Conservation (phyloP, 495 filamentous ascomycete genomes). For the Penicillium parvum region DNA sequence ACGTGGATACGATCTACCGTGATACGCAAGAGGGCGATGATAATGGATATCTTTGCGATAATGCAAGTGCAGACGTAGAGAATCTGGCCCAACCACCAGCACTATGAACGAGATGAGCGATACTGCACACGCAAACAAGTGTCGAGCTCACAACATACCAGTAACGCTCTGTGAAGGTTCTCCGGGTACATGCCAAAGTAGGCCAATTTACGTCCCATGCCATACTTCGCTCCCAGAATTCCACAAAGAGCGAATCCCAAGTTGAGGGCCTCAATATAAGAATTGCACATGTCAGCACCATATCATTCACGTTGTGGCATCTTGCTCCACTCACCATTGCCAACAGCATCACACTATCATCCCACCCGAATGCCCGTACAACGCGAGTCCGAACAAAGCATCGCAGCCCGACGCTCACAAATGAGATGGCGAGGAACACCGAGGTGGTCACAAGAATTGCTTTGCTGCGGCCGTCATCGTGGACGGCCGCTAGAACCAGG, state of each 20-base stretch:
- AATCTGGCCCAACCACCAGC: conserved; percentile 31
- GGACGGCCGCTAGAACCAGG: conserved; percentile 8
- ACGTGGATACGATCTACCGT: conserved; percentile 24
- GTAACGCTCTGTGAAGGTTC: conserved; percentile 18
- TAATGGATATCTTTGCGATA: conserved; percentile 33
- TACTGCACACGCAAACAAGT: too few species aligned
- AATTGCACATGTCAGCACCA: conserved; percentile 1
- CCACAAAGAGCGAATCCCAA: conserved; percentile 26
- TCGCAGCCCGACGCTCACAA: conserved; percentile 23
- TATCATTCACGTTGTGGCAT: not conserved
- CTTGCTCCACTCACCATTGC: conserved; percentile 26
- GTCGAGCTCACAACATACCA: conserved; percentile 18
- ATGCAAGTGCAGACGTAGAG: conserved; percentile 34
- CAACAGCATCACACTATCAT: conserved; percentile 28
- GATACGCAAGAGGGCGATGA: conserved; percentile 36
- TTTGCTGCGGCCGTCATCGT: conserved; percentile 19
- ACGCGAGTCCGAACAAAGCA: conserved; percentile 29
- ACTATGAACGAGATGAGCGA: conserved; percentile 12
- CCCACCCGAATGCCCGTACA: conserved; percentile 30
- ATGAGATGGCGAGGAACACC: conserved; percentile 27
- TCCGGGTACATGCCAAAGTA: conserved; percentile 22
- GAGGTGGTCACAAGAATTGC: conserved; percentile 29
- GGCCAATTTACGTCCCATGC: conserved; percentile 23
- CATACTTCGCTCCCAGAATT: conserved; percentile 26
- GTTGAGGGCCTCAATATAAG: conserved; percentile 17